Evolutionary conservation across 768 basidiomycete species (phyloP).

Genomic region (Cystoderma amianthinum): DNA sequence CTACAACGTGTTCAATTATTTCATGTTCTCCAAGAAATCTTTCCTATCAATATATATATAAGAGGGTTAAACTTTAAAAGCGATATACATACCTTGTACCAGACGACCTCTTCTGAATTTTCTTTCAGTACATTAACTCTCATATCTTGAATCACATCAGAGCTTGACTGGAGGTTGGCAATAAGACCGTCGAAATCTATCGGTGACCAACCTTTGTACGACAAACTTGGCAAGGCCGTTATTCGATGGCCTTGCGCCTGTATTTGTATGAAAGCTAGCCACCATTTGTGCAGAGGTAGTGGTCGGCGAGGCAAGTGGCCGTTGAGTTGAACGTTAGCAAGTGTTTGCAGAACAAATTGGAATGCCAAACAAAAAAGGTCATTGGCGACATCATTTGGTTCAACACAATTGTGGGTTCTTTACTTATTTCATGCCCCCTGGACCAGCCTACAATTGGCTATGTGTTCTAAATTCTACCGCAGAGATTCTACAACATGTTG

Average conservation of each 20-base stretch:
- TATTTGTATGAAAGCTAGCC: neutral
- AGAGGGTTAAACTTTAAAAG: conserved; percentile 4
- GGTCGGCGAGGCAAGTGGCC: conserved; percentile 13
- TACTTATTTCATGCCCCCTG: conserved; percentile 48
- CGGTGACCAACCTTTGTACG: no score
- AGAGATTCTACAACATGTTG: conserved; percentile 59
- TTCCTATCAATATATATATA: conserved; percentile 43
- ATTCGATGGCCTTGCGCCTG: no score
- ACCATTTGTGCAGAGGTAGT: neutral
- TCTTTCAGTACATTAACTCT: conserved; percentile 59
- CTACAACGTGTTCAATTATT: conserved; percentile 69
- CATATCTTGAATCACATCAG: conserved; percentile 68
- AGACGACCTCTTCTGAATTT: conserved; percentile 48
- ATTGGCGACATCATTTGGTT: neutral
- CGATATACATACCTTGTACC: conserved; percentile 55
- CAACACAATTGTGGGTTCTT: neutral
- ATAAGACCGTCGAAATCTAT: no score
- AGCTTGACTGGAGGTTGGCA: conserved; percentile 39
- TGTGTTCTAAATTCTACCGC: conserved; percentile 56
- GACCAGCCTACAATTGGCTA: conserved; percentile 65
- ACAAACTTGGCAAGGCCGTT: no score
- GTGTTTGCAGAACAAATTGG: neutral
- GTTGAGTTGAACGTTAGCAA: conserved; percentile 15
- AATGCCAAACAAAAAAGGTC: neutral
- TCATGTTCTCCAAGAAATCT: conserved; percentile 67